Evolutionary conservation across 2,329 filamentous ascomycete species (phyloP).

Genomic region (Neofusicoccum sp.): DNA sequence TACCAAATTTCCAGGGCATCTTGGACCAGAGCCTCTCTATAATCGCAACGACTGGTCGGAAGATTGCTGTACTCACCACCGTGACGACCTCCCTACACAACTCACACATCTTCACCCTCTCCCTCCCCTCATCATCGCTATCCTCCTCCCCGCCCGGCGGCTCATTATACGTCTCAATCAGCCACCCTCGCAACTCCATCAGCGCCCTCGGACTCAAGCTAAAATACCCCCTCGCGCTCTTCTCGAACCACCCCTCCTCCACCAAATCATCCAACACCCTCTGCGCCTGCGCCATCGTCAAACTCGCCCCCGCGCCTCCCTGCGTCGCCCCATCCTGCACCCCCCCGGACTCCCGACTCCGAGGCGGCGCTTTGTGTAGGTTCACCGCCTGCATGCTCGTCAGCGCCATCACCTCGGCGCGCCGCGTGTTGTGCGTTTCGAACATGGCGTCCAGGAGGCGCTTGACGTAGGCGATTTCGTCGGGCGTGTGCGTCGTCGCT

Average conservation of each 20-base stretch:
- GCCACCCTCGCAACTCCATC: slow-evolving; percentile 82
- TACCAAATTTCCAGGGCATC: background rate
- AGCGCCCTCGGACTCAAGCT: slow-evolving; percentile 74
- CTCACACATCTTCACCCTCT: slow-evolving; percentile 82
- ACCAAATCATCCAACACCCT: slow-evolving; percentile 69
- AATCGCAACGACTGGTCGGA: background rate
- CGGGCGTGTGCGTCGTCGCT: slow-evolving; percentile 75
- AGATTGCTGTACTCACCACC: slow-evolving; percentile 48
- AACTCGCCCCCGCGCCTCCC: slow-evolving; percentile 37
- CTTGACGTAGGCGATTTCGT: slow-evolving; percentile 90
- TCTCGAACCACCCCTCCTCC: slow-evolving; percentile 82
- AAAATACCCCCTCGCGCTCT: slow-evolving; percentile 72
- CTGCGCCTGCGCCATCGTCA: slow-evolving; percentile 81
- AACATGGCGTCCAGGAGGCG: slow-evolving; percentile 90
- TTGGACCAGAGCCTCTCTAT: background rate
- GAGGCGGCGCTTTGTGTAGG: slow-evolving; percentile 54
- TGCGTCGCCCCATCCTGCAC: slow-evolving; percentile 41
- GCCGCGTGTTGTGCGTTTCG: slow-evolving; percentile 77
- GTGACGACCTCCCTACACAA: slow-evolving; percentile 92
- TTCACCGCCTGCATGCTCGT: slow-evolving; percentile 78
- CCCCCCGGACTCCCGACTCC: slow-evolving; percentile 30
- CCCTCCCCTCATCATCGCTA: slow-evolving; percentile 41
- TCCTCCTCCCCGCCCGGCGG: slow-evolving; percentile 50
- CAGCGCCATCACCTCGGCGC: slow-evolving; percentile 83
- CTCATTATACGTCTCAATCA: slow-evolving; percentile 90